Percentiles rank a stretch among this genome's conserved stretches.
Evolutionary conservation across 495 filamentous ascomycete species (phyloP).

Genomic region (Talaromyces wortmannii): DNA sequence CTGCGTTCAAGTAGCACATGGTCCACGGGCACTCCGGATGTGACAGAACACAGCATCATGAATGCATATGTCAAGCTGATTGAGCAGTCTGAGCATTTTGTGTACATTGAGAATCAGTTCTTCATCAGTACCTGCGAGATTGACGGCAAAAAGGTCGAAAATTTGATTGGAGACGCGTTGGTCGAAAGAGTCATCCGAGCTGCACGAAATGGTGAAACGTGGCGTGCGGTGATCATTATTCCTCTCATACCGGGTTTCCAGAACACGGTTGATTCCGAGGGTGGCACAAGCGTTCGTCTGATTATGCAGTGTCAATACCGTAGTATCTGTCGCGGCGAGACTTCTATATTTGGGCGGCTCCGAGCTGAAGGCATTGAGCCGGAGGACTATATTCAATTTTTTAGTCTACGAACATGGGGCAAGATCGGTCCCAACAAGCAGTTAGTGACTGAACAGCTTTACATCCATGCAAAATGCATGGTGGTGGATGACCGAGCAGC

Average conservation of each 20-base stretch:
- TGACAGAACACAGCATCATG: constrained; percentile 88
- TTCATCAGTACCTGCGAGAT: constrained; percentile 93
- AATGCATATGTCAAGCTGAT: constrained; percentile 94
- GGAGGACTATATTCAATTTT: constrained; percentile 96
- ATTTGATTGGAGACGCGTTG: constrained; percentile 89
- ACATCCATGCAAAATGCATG: constrained; percentile 98
- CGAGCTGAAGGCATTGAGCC: constrained; percentile 82
- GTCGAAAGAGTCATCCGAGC: constrained; percentile 88
- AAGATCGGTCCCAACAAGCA: constrained; percentile 77
- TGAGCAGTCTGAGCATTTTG: constrained; percentile 89
- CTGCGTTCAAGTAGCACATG: constrained; percentile 83
- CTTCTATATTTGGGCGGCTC: constrained; percentile 85
- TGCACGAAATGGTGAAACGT: constrained; percentile 76
- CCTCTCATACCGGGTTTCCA: constrained; percentile 98
- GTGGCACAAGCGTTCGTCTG: constrained; percentile 86
- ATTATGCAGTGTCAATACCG: constrained; percentile 99
- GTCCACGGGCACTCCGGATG: constrained; percentile 82
- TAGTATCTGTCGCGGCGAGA: constrained; percentile 90
- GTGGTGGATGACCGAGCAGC: constrained; percentile 90
- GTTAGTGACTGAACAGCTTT: constrained; percentile 91
- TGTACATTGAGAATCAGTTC: constrained; percentile 99
- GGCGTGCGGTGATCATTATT: constrained; percentile 91
- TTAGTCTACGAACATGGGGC: constrained; percentile 87
- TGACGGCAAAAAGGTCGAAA: constrained; percentile 79
- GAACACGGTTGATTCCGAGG: constrained; percentile 88